Percentiles rank a stretch among this genome's conserved stretches.
phyloP scores from a whole-genome alignment of 169 alveolate species.

The Plasmodium blacklocki region DNA sequence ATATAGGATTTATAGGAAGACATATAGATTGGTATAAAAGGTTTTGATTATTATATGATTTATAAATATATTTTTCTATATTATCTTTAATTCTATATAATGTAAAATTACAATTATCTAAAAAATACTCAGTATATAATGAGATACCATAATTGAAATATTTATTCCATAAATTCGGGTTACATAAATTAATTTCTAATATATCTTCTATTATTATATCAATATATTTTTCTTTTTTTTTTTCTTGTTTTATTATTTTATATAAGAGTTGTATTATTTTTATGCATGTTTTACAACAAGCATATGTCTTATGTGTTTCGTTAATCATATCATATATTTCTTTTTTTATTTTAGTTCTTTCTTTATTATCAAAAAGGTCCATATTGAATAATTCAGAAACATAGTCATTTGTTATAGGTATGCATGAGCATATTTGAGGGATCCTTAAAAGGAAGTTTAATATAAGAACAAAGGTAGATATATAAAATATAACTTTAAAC shows the following conservation, averaged over 20 bases:
- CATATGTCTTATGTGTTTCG: constrained; percentile 30
- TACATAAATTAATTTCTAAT: constrained; percentile 42
- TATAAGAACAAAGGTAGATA: no score
- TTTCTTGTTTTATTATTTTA: constrained; percentile 29
- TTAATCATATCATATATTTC: constrained; percentile 39
- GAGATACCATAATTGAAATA: constrained; percentile 26
- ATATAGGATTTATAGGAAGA: constrained; percentile 14
- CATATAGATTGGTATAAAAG: constrained; percentile 24
- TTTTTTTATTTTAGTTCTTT: constrained; percentile 35
- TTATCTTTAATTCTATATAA: constrained; percentile 7
- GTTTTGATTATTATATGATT: constrained; percentile 24
- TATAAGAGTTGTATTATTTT: constrained; percentile 32
- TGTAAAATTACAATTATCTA: constrained; percentile 27
- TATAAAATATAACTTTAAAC: no score
- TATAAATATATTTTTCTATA: constrained; percentile 34
- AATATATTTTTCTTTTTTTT: constrained; percentile 38
- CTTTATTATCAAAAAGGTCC: constrained; percentile 41
- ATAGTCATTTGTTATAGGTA: constrained; percentile 12
- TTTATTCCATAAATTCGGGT: constrained; percentile 35
- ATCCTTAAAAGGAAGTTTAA: no score
- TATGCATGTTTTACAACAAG: constrained; percentile 62
- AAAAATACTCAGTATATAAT: constrained; percentile 19
- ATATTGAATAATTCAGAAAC: constrained; percentile 22
- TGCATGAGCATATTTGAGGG: no score
- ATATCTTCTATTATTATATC: constrained; percentile 65